Evolutionary conservation across 305 asterid species (phyloP), one percentile per base, ranked within the genome.

Genomic region (Fraxinus dipetala): DNA sequence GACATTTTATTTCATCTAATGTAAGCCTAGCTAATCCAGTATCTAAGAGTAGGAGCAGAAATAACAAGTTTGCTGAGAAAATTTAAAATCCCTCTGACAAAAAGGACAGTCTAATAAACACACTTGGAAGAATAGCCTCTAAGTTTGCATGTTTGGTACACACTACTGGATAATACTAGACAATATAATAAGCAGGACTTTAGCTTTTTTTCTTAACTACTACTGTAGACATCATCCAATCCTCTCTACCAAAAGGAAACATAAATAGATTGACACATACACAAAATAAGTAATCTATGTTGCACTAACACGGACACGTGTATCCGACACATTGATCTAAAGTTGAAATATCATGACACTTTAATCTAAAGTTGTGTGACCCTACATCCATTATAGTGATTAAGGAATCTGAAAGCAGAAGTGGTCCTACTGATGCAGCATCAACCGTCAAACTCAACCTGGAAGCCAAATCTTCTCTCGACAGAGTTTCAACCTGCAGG

Each of bases 361-460:
- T 45, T 45, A 14, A 45, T 45, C 16, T 9, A 38, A 82, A 36
- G 75, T 45, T 22, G 16, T 14, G 54, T 2, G 70, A 70, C 87
- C 99, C 83, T 92, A 96, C 99, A 91, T 96, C 98, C 92, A 96
- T 94, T 88, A 96, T 81, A 13, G 99, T 94, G 81, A 94, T 88
- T 74, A 75, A 87, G 76, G 98, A 87, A 90, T 96, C 99, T 75
- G 96, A 85, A 88, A 96, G 94, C 87, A 88, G 85, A 87, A 94
- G 94, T 77, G 91, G 91, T 78, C 92, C 98, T 85, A 96, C 95
- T 56, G 97, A 89, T 83, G 97, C 95, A 79, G 91, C 87, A 86
- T 91, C 94, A 81, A 84, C 93, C 0, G 95, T 94, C 86, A 96
- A 88, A 82, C 97, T 94, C 89, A 96, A 86, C 82, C 99, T 91